These are phyloP conservation scores for Kitagawia praeruptora DNA, from an alignment of 129 eudicot species.

Conservation along the genomic window DNA sequence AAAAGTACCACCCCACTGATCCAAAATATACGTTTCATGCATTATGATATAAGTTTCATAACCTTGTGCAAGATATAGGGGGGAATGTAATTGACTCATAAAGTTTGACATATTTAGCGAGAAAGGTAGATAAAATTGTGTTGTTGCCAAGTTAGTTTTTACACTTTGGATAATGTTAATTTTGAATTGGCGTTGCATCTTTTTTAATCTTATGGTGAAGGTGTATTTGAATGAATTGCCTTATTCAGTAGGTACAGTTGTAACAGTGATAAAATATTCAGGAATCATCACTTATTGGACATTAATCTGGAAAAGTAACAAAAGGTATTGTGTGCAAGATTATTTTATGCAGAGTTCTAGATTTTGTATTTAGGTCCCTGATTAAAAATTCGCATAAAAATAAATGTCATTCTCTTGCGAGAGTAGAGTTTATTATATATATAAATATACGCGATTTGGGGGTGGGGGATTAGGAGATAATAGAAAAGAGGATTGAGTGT, in stretches of 20 bases:
- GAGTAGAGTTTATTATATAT: neutral
- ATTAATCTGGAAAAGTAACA: neutral
- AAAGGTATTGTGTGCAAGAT: neutral
- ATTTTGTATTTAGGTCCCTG: neutral
- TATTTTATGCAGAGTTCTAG: neutral
- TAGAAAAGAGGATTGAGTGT: neutral
- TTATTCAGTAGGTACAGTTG: neutral
- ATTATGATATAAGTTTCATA: neutral
- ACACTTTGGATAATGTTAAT: neutral
- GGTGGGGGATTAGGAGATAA: neutral
- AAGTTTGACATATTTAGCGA: neutral
- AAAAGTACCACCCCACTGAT: neutral
- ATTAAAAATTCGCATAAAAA: neutral
- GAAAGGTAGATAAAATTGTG: neutral
- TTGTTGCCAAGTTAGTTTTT: neutral
- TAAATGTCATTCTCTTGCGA: neutral
- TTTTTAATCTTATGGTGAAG: neutral
- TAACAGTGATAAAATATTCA: neutral
- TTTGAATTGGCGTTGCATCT: neutral
- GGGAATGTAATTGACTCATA: neutral
- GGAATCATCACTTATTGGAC: neutral
- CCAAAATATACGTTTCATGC: neutral
- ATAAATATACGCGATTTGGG: neutral
- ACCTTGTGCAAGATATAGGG: neutral
- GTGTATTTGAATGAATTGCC: neutral